Conservation (phyloP, 2,329 filamentous ascomycete genomes). For the Fusarium stilboides region DNA sequence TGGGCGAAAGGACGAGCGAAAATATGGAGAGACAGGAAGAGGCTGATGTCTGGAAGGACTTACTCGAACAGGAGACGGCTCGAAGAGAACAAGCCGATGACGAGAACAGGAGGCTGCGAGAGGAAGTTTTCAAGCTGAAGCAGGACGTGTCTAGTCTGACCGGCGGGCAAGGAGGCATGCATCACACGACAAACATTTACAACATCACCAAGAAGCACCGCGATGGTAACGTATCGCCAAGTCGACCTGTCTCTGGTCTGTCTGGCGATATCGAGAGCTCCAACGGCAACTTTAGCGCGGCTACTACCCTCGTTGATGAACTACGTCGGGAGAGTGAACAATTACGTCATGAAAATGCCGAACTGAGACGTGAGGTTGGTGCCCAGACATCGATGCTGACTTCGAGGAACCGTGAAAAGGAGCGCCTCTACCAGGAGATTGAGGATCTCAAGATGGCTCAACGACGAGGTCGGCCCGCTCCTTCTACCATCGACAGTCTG, state of each 20-base stretch:
- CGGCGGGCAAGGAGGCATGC: slow-evolving; percentile 57
- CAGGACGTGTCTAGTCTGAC: slow-evolving; percentile 67
- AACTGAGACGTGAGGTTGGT: slow-evolving; percentile 90
- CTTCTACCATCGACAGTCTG: slow-evolving; percentile 86
- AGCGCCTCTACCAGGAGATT: slow-evolving; percentile 95
- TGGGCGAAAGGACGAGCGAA: slow-evolving; percentile 66
- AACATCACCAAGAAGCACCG: slow-evolving; percentile 72
- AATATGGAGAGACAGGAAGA: slow-evolving; percentile 71
- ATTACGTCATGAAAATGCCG: slow-evolving; percentile 91
- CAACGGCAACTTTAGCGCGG: slow-evolving; percentile 68
- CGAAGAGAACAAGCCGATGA: slow-evolving; percentile 92
- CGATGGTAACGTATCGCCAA: slow-evolving; percentile 63
- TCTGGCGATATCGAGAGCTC: slow-evolving; percentile 67
- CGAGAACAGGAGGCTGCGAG: slow-evolving; percentile 85
- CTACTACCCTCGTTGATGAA: slow-evolving; percentile 83
- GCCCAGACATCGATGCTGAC: slow-evolving; percentile 98
- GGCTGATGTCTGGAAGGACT: slow-evolving; percentile 93
- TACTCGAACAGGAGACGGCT: slow-evolving; percentile 91
- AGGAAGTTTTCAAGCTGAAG: slow-evolving; percentile 84
- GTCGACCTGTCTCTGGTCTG: slow-evolving; percentile 65
- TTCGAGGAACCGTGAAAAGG: slow-evolving; percentile 94
- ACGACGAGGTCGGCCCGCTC: slow-evolving; percentile 75
- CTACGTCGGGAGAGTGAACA: slow-evolving; percentile 78
- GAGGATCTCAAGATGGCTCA: slow-evolving; percentile 94
- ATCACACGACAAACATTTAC: slow-evolving; percentile 77